Conservation (phyloP, 1,284 basidiomycete species). For the Agroathelia rolfsii region DNA sequence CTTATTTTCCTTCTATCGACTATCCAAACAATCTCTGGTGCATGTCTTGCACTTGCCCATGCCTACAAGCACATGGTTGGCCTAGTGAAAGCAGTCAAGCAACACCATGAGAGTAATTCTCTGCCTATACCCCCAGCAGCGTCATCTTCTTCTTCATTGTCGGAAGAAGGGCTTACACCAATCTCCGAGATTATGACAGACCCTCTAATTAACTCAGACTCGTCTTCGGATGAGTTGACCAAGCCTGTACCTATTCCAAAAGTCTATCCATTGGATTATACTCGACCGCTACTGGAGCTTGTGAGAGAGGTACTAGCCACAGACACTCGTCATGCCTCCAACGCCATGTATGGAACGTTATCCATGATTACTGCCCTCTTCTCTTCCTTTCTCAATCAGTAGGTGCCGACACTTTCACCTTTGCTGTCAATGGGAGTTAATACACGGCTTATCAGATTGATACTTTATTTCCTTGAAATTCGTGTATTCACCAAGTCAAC, state of each 20-base stretch:
- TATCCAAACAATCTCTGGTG: slow-evolving; percentile 60
- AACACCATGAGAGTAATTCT: slow-evolving; percentile 12
- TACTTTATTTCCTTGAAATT: slow-evolving; percentile 51
- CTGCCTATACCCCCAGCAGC: not conserved
- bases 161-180: too few species aligned
- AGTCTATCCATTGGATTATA: not conserved
- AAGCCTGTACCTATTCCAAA: slow-evolving; percentile 5
- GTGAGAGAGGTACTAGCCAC: slow-evolving; percentile 34
- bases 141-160: not conserved
- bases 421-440: too few species aligned
- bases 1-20: slow-evolving; percentile 61
- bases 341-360: slow-evolving; percentile 27
- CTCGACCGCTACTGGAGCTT: slow-evolving; percentile 10
- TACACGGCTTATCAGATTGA: slow-evolving; percentile 34
- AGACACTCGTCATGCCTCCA: slow-evolving; percentile 34
- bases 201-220: slow-evolving; percentile 2
- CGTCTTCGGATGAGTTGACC: slow-evolving; percentile 3
- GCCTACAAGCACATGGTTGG: slow-evolving; percentile 54
- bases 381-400: slow-evolving; percentile 44
- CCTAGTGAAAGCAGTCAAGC: slow-evolving; percentile 59
- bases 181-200: too few species aligned
- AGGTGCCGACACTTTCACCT: too few species aligned
- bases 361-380: slow-evolving; percentile 28
- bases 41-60: slow-evolving; percentile 54
- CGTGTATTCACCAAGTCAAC: slow-evolving; percentile 45